A percentile compares a stretch with the other conserved stretches of the same genome.
These are phyloP conservation scores for Xylaria sp. DNA, from an alignment of 2,329 filamentous ascomycete genomes.

Conservation along the genomic window DNA sequence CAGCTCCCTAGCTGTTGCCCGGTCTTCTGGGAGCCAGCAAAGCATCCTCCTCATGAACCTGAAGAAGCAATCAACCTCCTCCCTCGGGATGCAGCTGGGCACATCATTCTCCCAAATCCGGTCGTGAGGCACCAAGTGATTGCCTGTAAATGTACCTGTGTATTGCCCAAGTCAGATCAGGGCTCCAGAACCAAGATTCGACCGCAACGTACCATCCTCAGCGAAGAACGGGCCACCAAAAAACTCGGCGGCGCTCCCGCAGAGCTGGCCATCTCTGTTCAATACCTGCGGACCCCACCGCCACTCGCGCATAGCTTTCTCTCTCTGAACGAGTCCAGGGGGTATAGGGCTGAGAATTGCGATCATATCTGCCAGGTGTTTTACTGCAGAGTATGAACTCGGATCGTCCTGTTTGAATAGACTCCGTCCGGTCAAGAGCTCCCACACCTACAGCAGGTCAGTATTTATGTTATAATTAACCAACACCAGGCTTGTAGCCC, in stretches of 20 bases:
- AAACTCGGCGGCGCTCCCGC: conserved; percentile 10
- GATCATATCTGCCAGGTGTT: conserved; percentile 16
- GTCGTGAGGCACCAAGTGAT: conserved; percentile 4
- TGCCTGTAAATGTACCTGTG: conserved; percentile 8
- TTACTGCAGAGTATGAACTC: conserved; percentile 9
- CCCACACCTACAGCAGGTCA: conserved; percentile 11
- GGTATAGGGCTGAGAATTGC: conserved; percentile 11
- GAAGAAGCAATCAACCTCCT: conserved; percentile 4
- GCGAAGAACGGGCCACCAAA: conserved; percentile 10
- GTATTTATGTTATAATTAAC: conserved; percentile 3
- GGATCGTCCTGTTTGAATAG: conserved; percentile 7
- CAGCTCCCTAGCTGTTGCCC: conserved; percentile 7
- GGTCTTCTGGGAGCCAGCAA: conserved; percentile 12
- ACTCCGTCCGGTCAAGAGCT: conserved; percentile 2
- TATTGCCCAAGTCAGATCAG: neutral
- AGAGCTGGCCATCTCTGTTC: conserved; percentile 14
- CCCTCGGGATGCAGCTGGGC: conserved; percentile 8
- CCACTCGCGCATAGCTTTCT: conserved; percentile 5
- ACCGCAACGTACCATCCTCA: conserved; percentile 2
- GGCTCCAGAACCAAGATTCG: neutral
- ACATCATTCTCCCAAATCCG: conserved; percentile 1
- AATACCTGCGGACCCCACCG: conserved; percentile 8
- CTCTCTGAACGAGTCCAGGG: conserved; percentile 2
- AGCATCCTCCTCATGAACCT: conserved; percentile 21
- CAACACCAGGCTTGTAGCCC: neutral